These are phyloP conservation scores for Salix brachista DNA, from an alignment of 345 rosid genomes.

Conservation along the genomic window DNA sequence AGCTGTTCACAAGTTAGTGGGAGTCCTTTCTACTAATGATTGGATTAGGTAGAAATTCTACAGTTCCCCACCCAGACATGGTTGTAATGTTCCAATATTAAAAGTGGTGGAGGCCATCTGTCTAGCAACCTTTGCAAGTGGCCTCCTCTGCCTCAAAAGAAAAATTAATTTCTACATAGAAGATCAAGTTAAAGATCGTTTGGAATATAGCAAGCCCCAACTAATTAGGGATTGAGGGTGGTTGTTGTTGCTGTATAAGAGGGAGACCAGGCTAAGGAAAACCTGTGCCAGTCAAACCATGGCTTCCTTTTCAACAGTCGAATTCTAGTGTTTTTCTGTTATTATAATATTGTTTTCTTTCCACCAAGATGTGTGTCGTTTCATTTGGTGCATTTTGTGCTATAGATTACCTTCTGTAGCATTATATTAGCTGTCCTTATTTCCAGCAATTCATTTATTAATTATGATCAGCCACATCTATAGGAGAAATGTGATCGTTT, in stretches of 20 bases:
- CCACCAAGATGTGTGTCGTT: background rate
- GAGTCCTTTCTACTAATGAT: background rate
- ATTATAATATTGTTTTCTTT: background rate
- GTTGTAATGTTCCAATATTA: background rate
- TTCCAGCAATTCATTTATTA: background rate
- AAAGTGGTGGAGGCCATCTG: background rate
- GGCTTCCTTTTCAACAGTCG: background rate
- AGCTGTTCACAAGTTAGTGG: background rate
- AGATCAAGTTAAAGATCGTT: background rate
- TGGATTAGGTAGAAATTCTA: slow-evolving; percentile 1
- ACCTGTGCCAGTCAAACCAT: background rate
- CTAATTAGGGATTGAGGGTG: background rate
- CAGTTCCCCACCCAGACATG: background rate
- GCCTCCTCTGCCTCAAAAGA: background rate
- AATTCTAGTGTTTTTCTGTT: background rate
- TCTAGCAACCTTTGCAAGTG: background rate
- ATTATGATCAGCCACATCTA: background rate
- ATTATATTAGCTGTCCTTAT: background rate
- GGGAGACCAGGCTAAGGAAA: background rate
- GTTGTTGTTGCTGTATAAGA: background rate
- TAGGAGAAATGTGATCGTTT: background rate
- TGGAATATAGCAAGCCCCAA: background rate
- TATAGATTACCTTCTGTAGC: background rate
- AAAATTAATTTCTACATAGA: background rate
- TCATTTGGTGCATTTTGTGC: background rate